phyloP scores from a whole-genome alignment of 1,284 basidiomycete genomes.

The Ustilago cynodontis region DNA sequence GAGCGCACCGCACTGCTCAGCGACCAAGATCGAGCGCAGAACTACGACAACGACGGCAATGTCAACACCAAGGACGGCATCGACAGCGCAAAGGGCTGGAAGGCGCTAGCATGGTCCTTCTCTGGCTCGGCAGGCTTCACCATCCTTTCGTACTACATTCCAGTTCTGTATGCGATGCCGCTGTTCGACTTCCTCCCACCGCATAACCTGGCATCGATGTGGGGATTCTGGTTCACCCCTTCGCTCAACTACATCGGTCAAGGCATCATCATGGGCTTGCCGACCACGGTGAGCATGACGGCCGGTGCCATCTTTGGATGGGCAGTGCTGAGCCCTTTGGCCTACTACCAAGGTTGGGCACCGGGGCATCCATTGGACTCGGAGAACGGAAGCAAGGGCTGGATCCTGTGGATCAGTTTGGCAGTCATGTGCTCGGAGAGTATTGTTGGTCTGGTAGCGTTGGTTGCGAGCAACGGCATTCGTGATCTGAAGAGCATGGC shows the following conservation, averaged over 20 bases:
- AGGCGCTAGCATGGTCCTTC: conserved; percentile 65
- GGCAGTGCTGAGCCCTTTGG: conserved; percentile 87
- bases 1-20: conserved; percentile 30
- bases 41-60: neutral
- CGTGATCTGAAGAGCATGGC: conserved; percentile 32
- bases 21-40: conserved; percentile 1
- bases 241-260: conserved; percentile 76
- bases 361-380: conserved; percentile 48
- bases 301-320: conserved; percentile 95
- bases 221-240: conserved; percentile 95
- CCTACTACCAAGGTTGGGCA: conserved; percentile 74
- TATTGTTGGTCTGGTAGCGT: conserved; percentile 73
- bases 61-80: conserved; percentile 9
- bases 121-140: conserved; percentile 49
- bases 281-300: conserved; percentile 93
- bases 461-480: conserved; percentile 42
- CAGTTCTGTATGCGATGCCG: conserved; percentile 89
- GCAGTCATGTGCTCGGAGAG: conserved; percentile 94
- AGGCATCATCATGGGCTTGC: conserved; percentile 98
- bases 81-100: conserved; percentile 39
- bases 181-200: conserved; percentile 81
- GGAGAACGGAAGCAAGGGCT: conserved; percentile 52
- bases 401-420: conserved; percentile 85
- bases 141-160: conserved; percentile 81
- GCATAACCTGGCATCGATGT: conserved; percentile 79